Evolutionary conservation across 306 rosid species (phyloP).

Genomic region (Lathyrus oleraceus): DNA sequence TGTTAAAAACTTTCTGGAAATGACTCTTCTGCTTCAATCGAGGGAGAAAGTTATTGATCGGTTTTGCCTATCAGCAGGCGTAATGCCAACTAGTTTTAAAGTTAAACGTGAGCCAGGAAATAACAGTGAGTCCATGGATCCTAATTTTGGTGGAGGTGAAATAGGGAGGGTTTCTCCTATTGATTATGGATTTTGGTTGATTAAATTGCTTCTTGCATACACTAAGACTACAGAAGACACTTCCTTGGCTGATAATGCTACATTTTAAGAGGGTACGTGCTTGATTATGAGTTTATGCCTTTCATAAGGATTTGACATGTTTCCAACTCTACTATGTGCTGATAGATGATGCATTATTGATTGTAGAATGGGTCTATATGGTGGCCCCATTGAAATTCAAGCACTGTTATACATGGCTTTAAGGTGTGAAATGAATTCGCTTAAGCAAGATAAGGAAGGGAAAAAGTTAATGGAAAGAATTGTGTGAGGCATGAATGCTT

Average conservation of each 20-base stretch:
- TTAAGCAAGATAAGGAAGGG: conserved; percentile 79
- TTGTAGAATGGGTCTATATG: conserved; percentile 97
- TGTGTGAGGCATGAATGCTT: conserved; percentile 64
- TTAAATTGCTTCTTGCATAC: conserved; percentile 84
- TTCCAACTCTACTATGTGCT: conserved; percentile 88
- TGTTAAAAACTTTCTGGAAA: no score
- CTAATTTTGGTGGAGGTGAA: conserved; percentile 93
- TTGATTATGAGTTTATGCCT: conserved; percentile 76
- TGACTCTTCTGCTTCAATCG: no score
- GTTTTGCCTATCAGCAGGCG: conserved; percentile 87
- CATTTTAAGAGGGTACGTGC: conserved; percentile 90
- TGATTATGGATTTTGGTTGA: conserved; percentile 99
- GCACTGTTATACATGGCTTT: conserved; percentile 93
- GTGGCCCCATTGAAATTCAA: conserved; percentile 91
- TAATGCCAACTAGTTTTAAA: conserved; percentile 97
- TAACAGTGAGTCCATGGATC: conserved; percentile 64
- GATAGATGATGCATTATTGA: conserved; percentile 98
- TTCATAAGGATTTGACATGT: conserved; percentile 86
- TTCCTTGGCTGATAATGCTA: conserved; percentile 77
- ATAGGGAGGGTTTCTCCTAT: conserved; percentile 98
- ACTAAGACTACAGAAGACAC: conserved; percentile 87
- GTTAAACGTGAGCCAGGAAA: conserved; percentile 76
- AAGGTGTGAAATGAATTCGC: conserved; percentile 77
- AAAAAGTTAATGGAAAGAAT: conserved; percentile 68
- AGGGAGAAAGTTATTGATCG: conserved; percentile 83